Conservation (phyloP, 805 yeast species). For the Wickerhamiella domercqiae region DNA sequence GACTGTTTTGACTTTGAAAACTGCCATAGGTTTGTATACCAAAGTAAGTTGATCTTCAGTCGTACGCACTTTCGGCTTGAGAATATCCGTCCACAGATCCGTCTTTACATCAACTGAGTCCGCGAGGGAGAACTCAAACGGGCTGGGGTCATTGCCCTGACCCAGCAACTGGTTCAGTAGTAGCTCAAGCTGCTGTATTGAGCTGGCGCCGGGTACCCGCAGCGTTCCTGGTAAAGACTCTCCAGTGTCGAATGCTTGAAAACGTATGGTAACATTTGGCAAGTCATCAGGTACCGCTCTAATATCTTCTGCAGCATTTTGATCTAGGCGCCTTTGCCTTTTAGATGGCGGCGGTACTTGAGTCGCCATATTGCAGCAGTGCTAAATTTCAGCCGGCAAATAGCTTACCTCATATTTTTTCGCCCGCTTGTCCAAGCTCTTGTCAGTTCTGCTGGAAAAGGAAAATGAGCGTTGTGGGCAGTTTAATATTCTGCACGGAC, state of each 20-base stretch:
- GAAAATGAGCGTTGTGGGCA: conserved; percentile 84
- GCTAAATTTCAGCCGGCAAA: neutral
- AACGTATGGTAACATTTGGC: conserved; percentile 75
- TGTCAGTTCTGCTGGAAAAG: conserved; percentile 2
- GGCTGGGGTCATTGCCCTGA: conserved; percentile 60
- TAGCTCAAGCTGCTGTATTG: conserved; percentile 76
- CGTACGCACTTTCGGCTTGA: conserved; percentile 73
- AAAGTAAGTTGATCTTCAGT: conserved; percentile 88
- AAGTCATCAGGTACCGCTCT: conserved; percentile 59
- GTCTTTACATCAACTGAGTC: conserved; percentile 39
- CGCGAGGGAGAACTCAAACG: conserved; percentile 68
- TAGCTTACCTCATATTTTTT: conserved; percentile 1
- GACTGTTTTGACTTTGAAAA: conserved; percentile 81
- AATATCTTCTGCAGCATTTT: conserved; percentile 31
- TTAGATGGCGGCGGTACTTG: conserved; percentile 87
- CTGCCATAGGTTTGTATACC: conserved; percentile 86
- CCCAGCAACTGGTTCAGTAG: conserved; percentile 59
- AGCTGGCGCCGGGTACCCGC: conserved; percentile 80
- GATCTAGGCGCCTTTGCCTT: conserved; percentile 53
- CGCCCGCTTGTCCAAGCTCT: neutral
- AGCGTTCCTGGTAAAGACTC: conserved; percentile 69
- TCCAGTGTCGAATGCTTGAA: conserved; percentile 89
- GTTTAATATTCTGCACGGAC: conserved; percentile 79
- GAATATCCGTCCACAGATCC: conserved; percentile 61
- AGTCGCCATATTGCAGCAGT: conserved; percentile 56